Evolutionary conservation across 2,329 filamentous ascomycete species (phyloP), one percentile per base, ranked within the genome.

Genomic region (Seiridium cupressi): DNA sequence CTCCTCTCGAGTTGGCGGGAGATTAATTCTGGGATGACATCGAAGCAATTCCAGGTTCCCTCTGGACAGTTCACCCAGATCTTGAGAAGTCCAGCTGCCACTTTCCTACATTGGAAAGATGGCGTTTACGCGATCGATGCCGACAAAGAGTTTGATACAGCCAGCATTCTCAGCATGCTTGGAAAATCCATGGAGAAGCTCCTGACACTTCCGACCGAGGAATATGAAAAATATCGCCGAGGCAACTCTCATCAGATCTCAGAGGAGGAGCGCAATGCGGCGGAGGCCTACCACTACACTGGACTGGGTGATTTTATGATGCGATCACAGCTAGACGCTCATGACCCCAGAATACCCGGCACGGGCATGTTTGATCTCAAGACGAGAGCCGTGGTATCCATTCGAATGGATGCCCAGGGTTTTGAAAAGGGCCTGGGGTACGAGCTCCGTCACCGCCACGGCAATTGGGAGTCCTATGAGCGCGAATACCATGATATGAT

Each of bases 401-500:
- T 99, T 63, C 92, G 95, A 35, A 97, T 97, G 92, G 89, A 96
- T 67, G 82, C 90, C 0, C 68, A 73, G 4, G 84, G 89, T 18
- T 91, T 89, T 69, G 82, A 94, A 64, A 81, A 88, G 54, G 93
- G 92, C 35, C 78, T 88, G 10, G 93, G 92, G 3, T 99, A 99
- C 73, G 91, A 99, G 74, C 93, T 99, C 66, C 88, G 87, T 61
- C 76, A 81, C 44, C 86, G 86, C 0, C 86, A 87, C 57, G 96
- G 96, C 13, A 81, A 88, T 60, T 99, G 85, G 81, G 90, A 96
- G 73, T 98, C 94, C 0, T 99, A 89, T 72, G 95, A 99, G 76
- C 88, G 93, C 61, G 96, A 99, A 70, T 97, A 95, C 73, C 96
- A 89, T 73, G 95, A 99, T 74, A 96, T 99, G 93, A 94, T 96